A percentile compares a stretch with the other conserved stretches of the same genome.
Evolutionary conservation across 129 eudicot species (phyloP).

Genomic region (Tagetes patula): DNA sequence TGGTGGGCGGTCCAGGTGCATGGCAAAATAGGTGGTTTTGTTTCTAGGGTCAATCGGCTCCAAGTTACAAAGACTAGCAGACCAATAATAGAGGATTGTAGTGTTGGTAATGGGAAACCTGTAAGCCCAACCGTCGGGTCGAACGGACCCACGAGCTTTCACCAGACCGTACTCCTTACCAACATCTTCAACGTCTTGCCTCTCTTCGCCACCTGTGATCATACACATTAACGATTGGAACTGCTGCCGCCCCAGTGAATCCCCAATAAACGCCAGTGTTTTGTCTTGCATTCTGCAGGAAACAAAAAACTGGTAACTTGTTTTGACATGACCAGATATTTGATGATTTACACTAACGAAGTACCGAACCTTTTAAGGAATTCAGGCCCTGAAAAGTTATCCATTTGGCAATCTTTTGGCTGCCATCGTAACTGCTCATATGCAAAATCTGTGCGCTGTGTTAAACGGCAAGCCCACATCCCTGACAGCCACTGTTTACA

Average conservation of each 20-base stretch:
- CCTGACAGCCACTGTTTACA: conserved; percentile 89
- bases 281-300: conserved; percentile 71
- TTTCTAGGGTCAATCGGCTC: conserved; percentile 48
- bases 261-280: conserved; percentile 91
- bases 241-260: conserved; percentile 88
- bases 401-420: conserved; percentile 78
- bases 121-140: conserved; percentile 94
- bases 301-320: background rate
- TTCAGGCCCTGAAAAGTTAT: conserved; percentile 51
- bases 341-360: conserved; percentile 10
- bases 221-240: conserved; percentile 95
- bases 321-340: conserved; percentile 7
- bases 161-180: conserved; percentile 75
- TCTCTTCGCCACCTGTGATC: conserved; percentile 71
- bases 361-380: conserved; percentile 62
- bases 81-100: conserved; percentile 89
- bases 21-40: conserved; percentile 46
- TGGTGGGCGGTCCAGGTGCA: conserved; percentile 93
- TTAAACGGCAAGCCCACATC: conserved; percentile 96
- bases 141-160: conserved; percentile 55
- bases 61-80: conserved; percentile 79
- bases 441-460: conserved; percentile 78
- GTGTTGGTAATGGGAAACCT: conserved; percentile 71
- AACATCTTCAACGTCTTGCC: conserved; percentile 66
- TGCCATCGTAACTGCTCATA: conserved; percentile 85